Percentiles rank a stretch among this genome's conserved stretches.
These are phyloP conservation scores for Penicillium concentricum DNA, from an alignment of 2,329 filamentous ascomycete species.

Conservation along the genomic window DNA sequence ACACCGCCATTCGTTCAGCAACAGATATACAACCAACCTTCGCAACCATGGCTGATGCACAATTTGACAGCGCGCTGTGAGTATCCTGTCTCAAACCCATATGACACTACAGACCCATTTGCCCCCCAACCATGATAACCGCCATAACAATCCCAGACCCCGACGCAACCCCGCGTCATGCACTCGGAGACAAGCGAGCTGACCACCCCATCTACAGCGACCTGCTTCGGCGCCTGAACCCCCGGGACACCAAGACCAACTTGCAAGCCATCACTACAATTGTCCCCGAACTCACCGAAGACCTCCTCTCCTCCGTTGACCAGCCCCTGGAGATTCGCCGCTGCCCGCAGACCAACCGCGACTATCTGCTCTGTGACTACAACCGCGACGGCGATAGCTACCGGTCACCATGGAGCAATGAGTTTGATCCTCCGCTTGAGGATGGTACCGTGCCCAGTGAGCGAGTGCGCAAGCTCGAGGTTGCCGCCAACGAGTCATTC, in stretches of 20 bases:
- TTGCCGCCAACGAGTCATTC: slow-evolving; percentile 92
- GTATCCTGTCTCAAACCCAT: slow-evolving; percentile 14
- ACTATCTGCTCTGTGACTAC: slow-evolving; percentile 99
- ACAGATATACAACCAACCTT: slow-evolving; percentile 17
- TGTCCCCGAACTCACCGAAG: slow-evolving; percentile 89
- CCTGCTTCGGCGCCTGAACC: slow-evolving; percentile 95
- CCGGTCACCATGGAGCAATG: slow-evolving; percentile 97
- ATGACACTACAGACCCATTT: not conserved
- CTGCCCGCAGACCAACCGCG: slow-evolving; percentile 83
- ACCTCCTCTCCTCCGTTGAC: slow-evolving; percentile 95
- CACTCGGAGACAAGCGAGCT: slow-evolving; percentile 23
- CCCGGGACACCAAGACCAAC: slow-evolving; percentile 84
- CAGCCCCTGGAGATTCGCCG: slow-evolving; percentile 85
- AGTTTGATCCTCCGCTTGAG: slow-evolving; percentile 89
- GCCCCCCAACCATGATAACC: not conserved
- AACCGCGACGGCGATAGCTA: slow-evolving; percentile 98
- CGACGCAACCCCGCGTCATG: slow-evolving; percentile 26
- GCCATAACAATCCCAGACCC: slow-evolving; percentile 4
- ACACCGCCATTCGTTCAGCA: slow-evolving; percentile 15
- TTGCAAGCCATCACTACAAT: slow-evolving; percentile 85
- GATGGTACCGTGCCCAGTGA: slow-evolving; percentile 89
- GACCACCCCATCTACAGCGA: slow-evolving; percentile 60
- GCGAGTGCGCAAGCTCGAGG: slow-evolving; percentile 86
- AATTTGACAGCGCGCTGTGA: slow-evolving; percentile 54
- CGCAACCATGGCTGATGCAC: slow-evolving; percentile 46